phyloP scores from a whole-genome alignment of 2,329 filamentous ascomycete species.

The Aspergillus caelatus region DNA sequence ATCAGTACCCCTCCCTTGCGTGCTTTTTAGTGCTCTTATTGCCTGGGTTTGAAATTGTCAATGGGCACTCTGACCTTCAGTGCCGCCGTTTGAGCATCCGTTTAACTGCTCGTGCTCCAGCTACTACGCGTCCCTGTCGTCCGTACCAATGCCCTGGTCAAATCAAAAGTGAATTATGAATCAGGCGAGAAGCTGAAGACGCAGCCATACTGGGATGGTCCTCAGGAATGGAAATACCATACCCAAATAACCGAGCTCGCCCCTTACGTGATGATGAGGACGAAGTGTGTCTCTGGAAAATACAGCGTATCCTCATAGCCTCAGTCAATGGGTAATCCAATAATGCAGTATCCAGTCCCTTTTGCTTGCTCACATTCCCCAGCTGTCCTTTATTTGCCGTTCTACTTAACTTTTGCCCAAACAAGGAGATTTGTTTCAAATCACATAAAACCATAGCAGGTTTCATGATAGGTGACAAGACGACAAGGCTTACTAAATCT shows the following conservation, averaged over 20 bases:
- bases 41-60: not conserved
- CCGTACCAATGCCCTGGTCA: not conserved
- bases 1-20: not conserved
- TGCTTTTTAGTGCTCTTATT: not conserved
- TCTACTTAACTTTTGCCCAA: not conserved
- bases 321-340: too few species aligned
- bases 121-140: not conserved
- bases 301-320: not conserved
- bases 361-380: not conserved
- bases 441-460: not conserved
- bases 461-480: not conserved
- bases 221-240: not conserved
- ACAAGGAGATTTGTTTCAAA: not conserved
- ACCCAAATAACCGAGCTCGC: not conserved
- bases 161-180: not conserved
- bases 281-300: not conserved
- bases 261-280: not conserved
- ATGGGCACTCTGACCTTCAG: not conserved
- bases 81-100: not conserved
- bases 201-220: not conserved
- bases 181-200: not conserved
- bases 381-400: not conserved
- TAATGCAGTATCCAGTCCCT: too few species aligned
- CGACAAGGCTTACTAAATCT: not conserved
- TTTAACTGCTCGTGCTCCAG: not conserved